Percentiles rank a stretch among this genome's conserved stretches.
phyloP scores from a whole-genome alignment of 2,329 filamentous ascomycete genomes.

The Pyricularia sp. region DNA sequence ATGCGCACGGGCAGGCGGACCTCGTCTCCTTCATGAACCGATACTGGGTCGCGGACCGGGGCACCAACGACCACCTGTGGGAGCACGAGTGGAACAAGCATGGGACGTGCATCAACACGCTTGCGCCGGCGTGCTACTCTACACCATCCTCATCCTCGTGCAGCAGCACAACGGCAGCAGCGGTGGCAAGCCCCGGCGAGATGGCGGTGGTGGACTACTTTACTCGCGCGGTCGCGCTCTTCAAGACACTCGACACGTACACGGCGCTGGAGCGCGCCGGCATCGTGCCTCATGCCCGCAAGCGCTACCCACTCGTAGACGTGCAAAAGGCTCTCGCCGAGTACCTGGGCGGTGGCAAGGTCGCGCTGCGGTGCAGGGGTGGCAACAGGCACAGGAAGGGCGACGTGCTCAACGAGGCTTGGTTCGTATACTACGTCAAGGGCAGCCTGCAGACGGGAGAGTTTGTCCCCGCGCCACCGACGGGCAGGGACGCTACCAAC shows the following conservation, averaged over 20 bases:
- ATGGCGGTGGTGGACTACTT: conserved; percentile 37
- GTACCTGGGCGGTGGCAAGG: conserved; percentile 31
- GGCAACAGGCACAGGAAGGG: conserved; percentile 16
- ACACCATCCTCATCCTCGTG: background rate
- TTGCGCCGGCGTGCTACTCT: conserved; percentile 55
- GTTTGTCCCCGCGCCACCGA: conserved; percentile 32
- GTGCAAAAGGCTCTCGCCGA: conserved; percentile 31
- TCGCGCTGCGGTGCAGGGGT: conserved; percentile 31
- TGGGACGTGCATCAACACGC: conserved; percentile 63
- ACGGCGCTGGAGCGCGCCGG: conserved; percentile 25
- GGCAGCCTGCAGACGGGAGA: conserved; percentile 40
- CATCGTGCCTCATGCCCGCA: conserved; percentile 23
- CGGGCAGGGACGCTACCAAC: conserved; percentile 27
- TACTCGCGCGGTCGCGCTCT: conserved; percentile 27
- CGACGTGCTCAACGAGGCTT: conserved; percentile 38
- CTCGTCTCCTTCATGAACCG: conserved; percentile 30
- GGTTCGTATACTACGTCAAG: conserved; percentile 44
- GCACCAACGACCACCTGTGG: conserved; percentile 44
- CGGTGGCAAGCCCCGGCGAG: conserved; percentile 32
- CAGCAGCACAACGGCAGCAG: background rate
- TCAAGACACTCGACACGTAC: conserved; percentile 32
- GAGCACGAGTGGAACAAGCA: conserved; percentile 65
- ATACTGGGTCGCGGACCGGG: conserved; percentile 28
- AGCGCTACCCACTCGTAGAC: conserved; percentile 32
- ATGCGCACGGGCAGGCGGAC: conserved; percentile 27